phyloP scores from a whole-genome alignment of 192 early-diverging fungal genomes.

The Rhizoclosmatium sp. region DNA sequence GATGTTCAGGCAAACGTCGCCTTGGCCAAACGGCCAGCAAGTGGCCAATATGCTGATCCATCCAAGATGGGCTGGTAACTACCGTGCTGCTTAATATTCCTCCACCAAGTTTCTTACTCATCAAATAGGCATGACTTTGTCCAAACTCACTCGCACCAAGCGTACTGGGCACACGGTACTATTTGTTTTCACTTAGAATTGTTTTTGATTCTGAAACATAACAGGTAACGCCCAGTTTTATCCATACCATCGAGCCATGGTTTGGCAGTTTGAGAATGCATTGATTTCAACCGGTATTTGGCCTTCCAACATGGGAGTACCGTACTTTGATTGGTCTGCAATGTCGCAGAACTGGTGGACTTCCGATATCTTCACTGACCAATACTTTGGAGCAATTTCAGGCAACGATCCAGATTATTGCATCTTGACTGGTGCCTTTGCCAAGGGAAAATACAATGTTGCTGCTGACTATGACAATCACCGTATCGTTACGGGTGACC shows the following conservation, averaged over 20 bases:
- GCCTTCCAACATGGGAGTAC: constrained; percentile 27
- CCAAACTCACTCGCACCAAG: constrained; percentile 18
- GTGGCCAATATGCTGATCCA: constrained; percentile 17
- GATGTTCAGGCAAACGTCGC: not conserved
- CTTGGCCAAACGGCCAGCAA: not conserved
- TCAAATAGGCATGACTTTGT: constrained; percentile 20
- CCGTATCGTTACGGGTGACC: constrained; percentile 1
- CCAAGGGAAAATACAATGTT: constrained; percentile 2
- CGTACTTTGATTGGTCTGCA: constrained; percentile 34
- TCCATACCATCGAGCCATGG: constrained; percentile 34
- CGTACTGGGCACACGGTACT: constrained; percentile 17
- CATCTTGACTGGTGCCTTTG: constrained; percentile 10
- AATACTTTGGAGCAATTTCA: constrained; percentile 14
- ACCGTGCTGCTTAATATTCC: too few relatives aligned
- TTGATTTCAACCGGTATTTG: constrained; percentile 20
- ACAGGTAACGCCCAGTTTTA: constrained; percentile 33
- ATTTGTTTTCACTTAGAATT: not conserved
- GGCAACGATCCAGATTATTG: constrained; percentile 10
- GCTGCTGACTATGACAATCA: not conserved
- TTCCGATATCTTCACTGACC: constrained; percentile 11
- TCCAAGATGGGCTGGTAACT: not conserved
- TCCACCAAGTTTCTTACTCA: too few relatives aligned
- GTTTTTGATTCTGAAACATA: not conserved
- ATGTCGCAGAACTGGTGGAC: constrained; percentile 36
- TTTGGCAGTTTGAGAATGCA: constrained; percentile 27